Evolutionary conservation across 805 yeast species (phyloP), one percentile per base, ranked within the genome.

Genomic region (Candida pseudoglaebosa): DNA sequence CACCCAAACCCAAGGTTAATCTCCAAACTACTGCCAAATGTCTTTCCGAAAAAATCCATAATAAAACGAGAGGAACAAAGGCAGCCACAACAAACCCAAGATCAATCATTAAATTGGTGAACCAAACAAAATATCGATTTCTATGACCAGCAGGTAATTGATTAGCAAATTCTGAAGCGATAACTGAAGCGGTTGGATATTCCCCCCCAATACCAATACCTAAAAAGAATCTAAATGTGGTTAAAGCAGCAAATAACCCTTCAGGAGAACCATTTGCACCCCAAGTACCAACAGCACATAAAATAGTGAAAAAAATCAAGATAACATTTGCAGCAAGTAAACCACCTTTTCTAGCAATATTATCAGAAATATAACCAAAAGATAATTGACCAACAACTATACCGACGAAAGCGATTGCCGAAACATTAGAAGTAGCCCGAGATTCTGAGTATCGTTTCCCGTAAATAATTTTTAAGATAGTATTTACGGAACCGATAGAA

Each of bases 171-270:
- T 90, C 97, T 20, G 96, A 89, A 49, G 95, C 87, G 26, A 95
- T 95, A 14, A 90, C 91, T 6, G 95, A 83, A 32, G 96, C 90
- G 10, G 95, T 83, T 34, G 96, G 96, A 57, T 90, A 90, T 64
- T 90, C 98, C 36, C 95, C 90, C 52, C 98, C 98, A 50, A 91
- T 85, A 52, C 90, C 95, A 47, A 87, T 70, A 64, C 98, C 98
- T 37, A 90, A 66, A 62, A 90, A 82, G 61, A 86, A 86, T 61
- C 98, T 76, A 59, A 83, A 87, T 7, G 82, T 83, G 6, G 95
- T 86, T 39, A 90, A 64, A 15, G 93, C 91, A 12, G 88, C 82
- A 45, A 91, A 77, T 69, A 90, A 74, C 28, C 96, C 96, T 36
- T 75, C 69, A 3, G 86, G 75, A 24, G 79, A 65, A 33, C 82